A percentile compares a stretch with the other conserved stretches of the same genome.
Evolutionary conservation across 73 alveolate genomes (phyloP).

Genomic region (Stentor roeselii): DNA sequence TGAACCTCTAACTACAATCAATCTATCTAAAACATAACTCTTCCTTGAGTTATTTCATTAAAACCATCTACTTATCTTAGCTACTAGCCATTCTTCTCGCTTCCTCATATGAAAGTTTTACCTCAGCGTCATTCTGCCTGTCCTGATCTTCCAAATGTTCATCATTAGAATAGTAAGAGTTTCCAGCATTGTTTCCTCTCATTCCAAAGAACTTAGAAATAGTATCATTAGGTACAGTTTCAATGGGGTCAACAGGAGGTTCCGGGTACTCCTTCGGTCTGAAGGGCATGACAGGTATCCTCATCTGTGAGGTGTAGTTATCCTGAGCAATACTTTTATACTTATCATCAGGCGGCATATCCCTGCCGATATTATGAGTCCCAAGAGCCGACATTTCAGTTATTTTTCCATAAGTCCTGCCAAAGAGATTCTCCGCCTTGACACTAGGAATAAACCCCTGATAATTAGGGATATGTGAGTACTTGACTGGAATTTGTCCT

Average conservation of each 20-base stretch:
- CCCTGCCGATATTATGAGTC: constrained; percentile 50
- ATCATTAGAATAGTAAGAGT: neutral
- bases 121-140: neutral
- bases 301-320: constrained; percentile 27
- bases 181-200: neutral
- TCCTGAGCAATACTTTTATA: constrained; percentile 41
- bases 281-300: neutral
- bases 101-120: neutral
- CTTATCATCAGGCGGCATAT: constrained; percentile 44
- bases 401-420: constrained; percentile 79
- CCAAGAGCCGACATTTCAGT: constrained; percentile 37
- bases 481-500: constrained; percentile 33
- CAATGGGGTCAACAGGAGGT: neutral
- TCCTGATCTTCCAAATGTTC: neutral
- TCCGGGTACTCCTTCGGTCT: neutral
- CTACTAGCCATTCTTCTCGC: neutral
- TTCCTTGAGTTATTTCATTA: neutral
- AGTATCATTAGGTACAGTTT: neutral
- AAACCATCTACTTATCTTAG: neutral
- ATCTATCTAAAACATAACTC: too few relatives aligned
- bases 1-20: neutral
- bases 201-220: neutral
- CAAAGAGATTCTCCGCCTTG: constrained; percentile 77
- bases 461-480: constrained; percentile 64
- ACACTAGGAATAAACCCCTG: constrained; percentile 82